Evolutionary conservation across 192 early-diverging fungal species (phyloP).

Genomic region (Umbelopsis isabellina): DNA sequence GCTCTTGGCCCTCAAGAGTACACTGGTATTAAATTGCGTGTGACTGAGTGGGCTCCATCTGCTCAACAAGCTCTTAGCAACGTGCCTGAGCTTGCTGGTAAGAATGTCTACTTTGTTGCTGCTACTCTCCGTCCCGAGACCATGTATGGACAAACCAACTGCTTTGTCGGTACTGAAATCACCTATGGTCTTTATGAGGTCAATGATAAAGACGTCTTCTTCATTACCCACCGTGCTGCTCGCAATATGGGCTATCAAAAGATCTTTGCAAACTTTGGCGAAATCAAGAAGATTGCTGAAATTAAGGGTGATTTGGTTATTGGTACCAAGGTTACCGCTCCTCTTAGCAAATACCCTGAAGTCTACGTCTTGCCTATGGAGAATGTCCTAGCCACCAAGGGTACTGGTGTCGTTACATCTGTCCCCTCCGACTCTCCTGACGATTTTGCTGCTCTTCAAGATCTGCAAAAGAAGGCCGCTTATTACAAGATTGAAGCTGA

Average conservation of each 20-base stretch:
- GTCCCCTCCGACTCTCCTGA: constrained; percentile 99
- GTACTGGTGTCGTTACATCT: constrained; percentile 98
- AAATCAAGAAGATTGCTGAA: constrained; percentile 69
- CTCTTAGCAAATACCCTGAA: constrained; percentile 72
- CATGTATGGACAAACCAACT: constrained; percentile 99
- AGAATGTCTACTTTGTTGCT: constrained; percentile 89
- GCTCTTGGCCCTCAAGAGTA: constrained; percentile 94
- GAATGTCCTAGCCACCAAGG: constrained; percentile 92
- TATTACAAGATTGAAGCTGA: constrained; percentile 88
- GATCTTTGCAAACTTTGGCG: constrained; percentile 71
- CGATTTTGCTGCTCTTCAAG: constrained; percentile 89
- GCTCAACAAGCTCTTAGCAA: constrained; percentile 47
- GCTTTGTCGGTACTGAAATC: constrained; percentile 91
- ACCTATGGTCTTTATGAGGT: constrained; percentile 89
- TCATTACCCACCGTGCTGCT: constrained; percentile 91
- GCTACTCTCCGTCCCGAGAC: constrained; percentile 98
- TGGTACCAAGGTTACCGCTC: constrained; percentile 90
- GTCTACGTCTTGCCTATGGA: constrained; percentile 99
- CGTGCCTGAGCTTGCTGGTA: constrained; percentile 63
- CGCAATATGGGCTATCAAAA: constrained; percentile 98
- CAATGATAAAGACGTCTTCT: constrained; percentile 79
- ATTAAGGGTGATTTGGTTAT: constrained; percentile 80
- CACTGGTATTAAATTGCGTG: constrained; percentile 93
- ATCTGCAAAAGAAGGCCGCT: constrained; percentile 91
- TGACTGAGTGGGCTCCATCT: constrained; percentile 65